These are phyloP conservation scores for Kuraishia piskuri DNA, from an alignment of 805 yeast genomes.

Conservation along the genomic window DNA sequence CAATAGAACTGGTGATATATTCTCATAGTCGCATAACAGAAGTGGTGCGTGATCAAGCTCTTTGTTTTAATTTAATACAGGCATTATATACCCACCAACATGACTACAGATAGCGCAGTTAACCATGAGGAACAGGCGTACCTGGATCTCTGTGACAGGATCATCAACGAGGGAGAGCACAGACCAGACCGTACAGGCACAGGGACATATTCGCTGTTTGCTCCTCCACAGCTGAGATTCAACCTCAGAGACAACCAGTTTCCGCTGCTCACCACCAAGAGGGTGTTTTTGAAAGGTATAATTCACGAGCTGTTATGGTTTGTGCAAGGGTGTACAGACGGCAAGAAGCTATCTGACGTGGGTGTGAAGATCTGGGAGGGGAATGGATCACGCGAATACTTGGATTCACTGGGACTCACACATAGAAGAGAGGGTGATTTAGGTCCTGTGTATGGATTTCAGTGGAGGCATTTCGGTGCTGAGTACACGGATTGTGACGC, in stretches of 20 bases:
- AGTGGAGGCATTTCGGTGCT: slow-evolving; percentile 99
- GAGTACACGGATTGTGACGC: slow-evolving; percentile 79
- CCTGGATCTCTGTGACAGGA: slow-evolving; percentile 68
- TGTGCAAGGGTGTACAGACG: slow-evolving; percentile 82
- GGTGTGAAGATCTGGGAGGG: slow-evolving; percentile 99
- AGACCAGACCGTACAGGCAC: slow-evolving; percentile 98
- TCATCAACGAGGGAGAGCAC: slow-evolving; percentile 77
- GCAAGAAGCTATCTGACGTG: slow-evolving; percentile 62
- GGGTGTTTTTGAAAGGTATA: slow-evolving; percentile 83
- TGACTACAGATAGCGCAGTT: slow-evolving; percentile 2
- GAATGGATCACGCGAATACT: slow-evolving; percentile 86
- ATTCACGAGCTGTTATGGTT: slow-evolving; percentile 92
- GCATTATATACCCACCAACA: neutral
- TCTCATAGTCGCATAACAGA: no score
- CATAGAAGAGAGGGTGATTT: slow-evolving; percentile 86
- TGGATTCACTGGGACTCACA: slow-evolving; percentile 74
- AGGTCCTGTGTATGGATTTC: slow-evolving; percentile 98
- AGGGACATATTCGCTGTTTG: slow-evolving; percentile 85
- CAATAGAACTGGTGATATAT: no score
- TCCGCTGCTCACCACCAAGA: slow-evolving; percentile 89
- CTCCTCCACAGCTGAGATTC: slow-evolving; percentile 93
- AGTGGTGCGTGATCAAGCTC: no score
- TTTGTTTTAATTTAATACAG: no score
- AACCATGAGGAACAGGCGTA: slow-evolving; percentile 76
- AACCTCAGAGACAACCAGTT: slow-evolving; percentile 61